Base-by-base conservation (phyloP, 768 basidiomycete genomes). In the Calocera cornea region DNA sequence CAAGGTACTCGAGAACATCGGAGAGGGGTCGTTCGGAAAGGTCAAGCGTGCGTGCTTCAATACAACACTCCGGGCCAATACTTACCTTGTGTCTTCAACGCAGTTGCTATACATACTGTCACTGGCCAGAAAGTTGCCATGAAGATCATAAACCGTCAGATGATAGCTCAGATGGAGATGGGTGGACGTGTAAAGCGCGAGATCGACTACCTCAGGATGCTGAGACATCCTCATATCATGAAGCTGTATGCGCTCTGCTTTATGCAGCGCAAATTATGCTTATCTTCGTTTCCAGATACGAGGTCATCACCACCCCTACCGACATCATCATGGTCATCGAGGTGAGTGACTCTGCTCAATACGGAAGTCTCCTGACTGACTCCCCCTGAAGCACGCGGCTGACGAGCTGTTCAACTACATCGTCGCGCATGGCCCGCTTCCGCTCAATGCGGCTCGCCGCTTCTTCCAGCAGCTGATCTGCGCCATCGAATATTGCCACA, bases 381-480 rank as follows among this genome's bases (percentile, higher is more conserved):
- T 3, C 44, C n/a, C 44, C 44, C 24, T 47, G 19, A 1, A 47
- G 76, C 97, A 87, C 76, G 95, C 94, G 1, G 90, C 90, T 0
- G 94, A 93, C 69, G 97, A 99, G 73, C 84, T 99, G 5, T 99
- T 99, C 83, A 93, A 98, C 77, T 97, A 95, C 79, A 97, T 98
- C 74, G 95, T 97, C 69, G 82, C 83, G n/a, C 85, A 95, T 68
- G 97, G 97, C 10, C 83, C 89, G 68, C 94, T 98, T 89, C 80
- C 86, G 38, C 95, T 97, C 74, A 80, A 82, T 36, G 88, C 87
- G 70, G 95, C 92, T 0, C 85, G 97, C 16, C 83, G 88, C 29
- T 98, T 98, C 83, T 98, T 99, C 79, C 97, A 98, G 75, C 97
- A 98, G 75, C 90, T 99, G 76, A 95, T 98, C 70, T 91, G 90